A percentile compares a stretch with the other conserved stretches of the same genome.
Conservation (phyloP, 1,139 yeast species). For the Yamadazyma diddensiae region DNA sequence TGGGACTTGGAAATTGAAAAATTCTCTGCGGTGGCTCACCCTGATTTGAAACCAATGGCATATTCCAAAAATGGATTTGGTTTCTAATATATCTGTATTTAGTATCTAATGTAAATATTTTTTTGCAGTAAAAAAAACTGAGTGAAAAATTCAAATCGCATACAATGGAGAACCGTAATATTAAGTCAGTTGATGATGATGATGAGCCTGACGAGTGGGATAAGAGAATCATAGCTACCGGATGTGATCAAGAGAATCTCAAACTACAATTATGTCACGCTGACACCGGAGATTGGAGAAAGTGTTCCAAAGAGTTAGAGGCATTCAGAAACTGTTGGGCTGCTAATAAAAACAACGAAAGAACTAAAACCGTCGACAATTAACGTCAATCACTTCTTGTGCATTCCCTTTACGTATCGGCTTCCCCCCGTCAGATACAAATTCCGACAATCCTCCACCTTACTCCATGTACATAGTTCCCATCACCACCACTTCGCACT, state of each 20-base stretch:
- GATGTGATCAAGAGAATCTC: conserved; percentile 69
- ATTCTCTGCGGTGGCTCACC: conserved; percentile 85
- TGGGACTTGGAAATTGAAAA: conserved; percentile 52
- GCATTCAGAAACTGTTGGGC: conserved; percentile 72
- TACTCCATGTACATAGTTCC: too few species aligned
- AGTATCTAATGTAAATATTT: background rate
- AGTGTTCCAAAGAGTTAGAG: conserved; percentile 64
- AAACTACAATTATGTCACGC: conserved; percentile 73
- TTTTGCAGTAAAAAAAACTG: too few species aligned
- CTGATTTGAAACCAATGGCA: conserved; percentile 93
- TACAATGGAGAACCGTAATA: too few species aligned
- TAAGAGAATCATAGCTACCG: conserved; percentile 66
- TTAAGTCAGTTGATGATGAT: conserved; percentile 23
- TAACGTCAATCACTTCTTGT: too few species aligned
- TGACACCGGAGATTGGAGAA: conserved; percentile 77
- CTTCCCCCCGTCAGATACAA: too few species aligned
- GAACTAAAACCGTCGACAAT: conserved; percentile 52
- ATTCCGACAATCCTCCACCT: too few species aligned
- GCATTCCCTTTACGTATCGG: too few species aligned
- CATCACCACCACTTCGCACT: too few species aligned
- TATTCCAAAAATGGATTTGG: conserved; percentile 69
- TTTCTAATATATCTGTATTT: conserved; percentile 19
- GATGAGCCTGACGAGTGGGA: conserved; percentile 78
- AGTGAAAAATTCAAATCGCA: too few species aligned
- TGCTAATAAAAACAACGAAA: conserved; percentile 49